Evolutionary conservation across 129 eudicot genomes (phyloP).

Genomic region (Flaveria sonorensis): DNA sequence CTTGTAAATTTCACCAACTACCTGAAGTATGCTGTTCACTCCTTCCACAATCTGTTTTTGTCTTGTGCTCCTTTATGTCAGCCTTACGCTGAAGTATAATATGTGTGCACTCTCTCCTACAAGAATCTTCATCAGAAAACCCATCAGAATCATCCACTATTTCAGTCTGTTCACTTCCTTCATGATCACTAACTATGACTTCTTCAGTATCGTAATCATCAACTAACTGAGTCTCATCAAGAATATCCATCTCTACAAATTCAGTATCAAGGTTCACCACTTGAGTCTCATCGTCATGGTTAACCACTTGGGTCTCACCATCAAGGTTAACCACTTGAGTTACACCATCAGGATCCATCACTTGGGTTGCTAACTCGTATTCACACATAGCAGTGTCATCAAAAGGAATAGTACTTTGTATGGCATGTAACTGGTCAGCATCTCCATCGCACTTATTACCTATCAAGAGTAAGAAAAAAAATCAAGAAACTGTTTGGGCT

Average conservation of each 20-base stretch:
- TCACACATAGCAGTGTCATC: constrained; percentile 46
- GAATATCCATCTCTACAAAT: constrained; percentile 50
- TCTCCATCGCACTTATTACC: constrained; percentile 37
- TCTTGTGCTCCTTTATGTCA: constrained; percentile 23
- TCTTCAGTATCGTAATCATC: constrained; percentile 57
- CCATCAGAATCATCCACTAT: constrained; percentile 44
- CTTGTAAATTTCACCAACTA: constrained; percentile 24
- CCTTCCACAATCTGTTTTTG: constrained; percentile 25
- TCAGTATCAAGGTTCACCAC: constrained; percentile 52
- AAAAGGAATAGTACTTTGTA: constrained; percentile 35
- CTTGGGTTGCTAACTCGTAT: constrained; percentile 64
- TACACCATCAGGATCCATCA: constrained; percentile 46
- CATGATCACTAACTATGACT: constrained; percentile 43
- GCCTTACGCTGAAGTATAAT: constrained; percentile 11
- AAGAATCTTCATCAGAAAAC: constrained; percentile 41
- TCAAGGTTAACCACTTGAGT: constrained; percentile 60
- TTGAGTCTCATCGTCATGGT: constrained; percentile 65
- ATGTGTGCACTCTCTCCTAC: constrained; percentile 27
- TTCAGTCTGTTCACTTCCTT: constrained; percentile 45
- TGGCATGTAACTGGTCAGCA: constrained; percentile 23
- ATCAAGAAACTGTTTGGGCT: background rate
- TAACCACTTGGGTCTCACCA: constrained; percentile 57
- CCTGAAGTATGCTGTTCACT: constrained; percentile 50
- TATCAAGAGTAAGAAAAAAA: constrained; percentile 12
- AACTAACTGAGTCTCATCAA: constrained; percentile 50